Base-by-base conservation (phyloP, 1,284 basidiomycete species). In the Mycosarcoma mackinlayi region DNA sequence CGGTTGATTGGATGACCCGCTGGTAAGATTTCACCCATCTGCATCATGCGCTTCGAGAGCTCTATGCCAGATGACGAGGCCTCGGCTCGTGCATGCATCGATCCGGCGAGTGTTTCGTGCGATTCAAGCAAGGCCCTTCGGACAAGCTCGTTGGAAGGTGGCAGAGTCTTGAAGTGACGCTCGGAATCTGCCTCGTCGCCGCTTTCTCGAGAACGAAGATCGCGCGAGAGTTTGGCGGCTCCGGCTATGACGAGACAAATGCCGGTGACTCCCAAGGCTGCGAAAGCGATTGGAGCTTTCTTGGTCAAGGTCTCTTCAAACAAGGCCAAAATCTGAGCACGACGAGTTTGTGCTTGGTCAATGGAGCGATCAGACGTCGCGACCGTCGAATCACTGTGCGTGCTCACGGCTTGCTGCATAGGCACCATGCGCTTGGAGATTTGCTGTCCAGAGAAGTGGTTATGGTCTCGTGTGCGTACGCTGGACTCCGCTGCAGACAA, bases 11-110 rank as follows among this genome's bases (percentile, higher is more conserved):
- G 11, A 44, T 44, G 21, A 31, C 10, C 18, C 41, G 11, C 9
- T n/a, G 31, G 30, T 4, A 8, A 7, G 13, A 34, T 7, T 11
- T 33, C 19, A 18, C 2, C 23, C 46, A 38, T 38, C 10, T 48
- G 46, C 18, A 48, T 21, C 46, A 37, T 38, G 3, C 46, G 46
- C 11, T 48, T 48, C 25, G 46, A 27, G 13, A 48, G 34, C 11
- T 13, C 34, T 11, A 28, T 19, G 4, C 6, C 11, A 7, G 27
- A 30, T 14, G 21, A n/a, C 6, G 10, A 1, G 13, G 7, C 33
- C 13, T 35, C 11, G n/a, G 6, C 16, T 13, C 13, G 10, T 35
- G 16, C 1, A 16, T 16, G 6, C 16, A 16, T 14, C 33, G 4
- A n/a, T n/a, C 33, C n/a, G 13, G n/a, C n/a, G n/a, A n/a, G n/a